These are phyloP conservation scores for Candida krabiensis DNA, from an alignment of 805 yeast species.

Conservation along the genomic window DNA sequence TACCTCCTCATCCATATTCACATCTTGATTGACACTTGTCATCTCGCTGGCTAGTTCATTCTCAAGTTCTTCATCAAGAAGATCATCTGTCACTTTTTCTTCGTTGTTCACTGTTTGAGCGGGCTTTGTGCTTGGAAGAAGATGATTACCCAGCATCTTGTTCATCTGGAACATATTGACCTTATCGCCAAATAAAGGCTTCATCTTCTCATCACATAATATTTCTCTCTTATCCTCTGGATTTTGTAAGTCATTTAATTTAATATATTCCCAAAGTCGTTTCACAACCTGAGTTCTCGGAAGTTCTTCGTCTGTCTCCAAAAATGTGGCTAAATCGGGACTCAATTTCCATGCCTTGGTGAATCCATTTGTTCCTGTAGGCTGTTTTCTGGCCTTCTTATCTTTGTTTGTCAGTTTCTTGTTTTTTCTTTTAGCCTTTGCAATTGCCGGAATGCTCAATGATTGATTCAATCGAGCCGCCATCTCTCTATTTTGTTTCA, in stretches of 20 bases:
- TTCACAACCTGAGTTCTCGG: conserved; percentile 75
- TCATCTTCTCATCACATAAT: conserved; percentile 58
- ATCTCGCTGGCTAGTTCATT: conserved; percentile 4
- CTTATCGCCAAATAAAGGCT: conserved; percentile 58
- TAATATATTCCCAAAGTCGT: conserved; percentile 68
- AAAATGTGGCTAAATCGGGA: conserved; percentile 47
- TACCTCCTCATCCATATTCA: conserved; percentile 3
- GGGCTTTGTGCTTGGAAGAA: conserved; percentile 33
- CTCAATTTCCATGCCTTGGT: conserved; percentile 49
- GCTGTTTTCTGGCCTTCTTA: conserved; percentile 24
- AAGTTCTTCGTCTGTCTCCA: conserved; percentile 42
- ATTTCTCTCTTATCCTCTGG: conserved; percentile 67
- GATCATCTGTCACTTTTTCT: conserved; percentile 3
- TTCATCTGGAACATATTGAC: conserved; percentile 60
- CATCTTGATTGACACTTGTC: neutral
- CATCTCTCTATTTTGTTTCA: conserved; percentile 45
- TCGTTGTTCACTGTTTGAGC: conserved; percentile 1
- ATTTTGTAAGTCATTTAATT: conserved; percentile 59
- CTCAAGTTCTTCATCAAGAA: conserved; percentile 4
- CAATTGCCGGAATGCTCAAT: conserved; percentile 17
- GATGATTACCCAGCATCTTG: conserved; percentile 52
- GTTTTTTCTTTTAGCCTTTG: conserved; percentile 11
- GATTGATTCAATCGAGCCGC: conserved; percentile 37
- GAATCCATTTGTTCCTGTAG: conserved; percentile 34
- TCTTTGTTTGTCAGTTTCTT: conserved; percentile 7